phyloP scores from a whole-genome alignment of 2,329 filamentous ascomycete genomes.

The Fusarium verrucosum region DNA sequence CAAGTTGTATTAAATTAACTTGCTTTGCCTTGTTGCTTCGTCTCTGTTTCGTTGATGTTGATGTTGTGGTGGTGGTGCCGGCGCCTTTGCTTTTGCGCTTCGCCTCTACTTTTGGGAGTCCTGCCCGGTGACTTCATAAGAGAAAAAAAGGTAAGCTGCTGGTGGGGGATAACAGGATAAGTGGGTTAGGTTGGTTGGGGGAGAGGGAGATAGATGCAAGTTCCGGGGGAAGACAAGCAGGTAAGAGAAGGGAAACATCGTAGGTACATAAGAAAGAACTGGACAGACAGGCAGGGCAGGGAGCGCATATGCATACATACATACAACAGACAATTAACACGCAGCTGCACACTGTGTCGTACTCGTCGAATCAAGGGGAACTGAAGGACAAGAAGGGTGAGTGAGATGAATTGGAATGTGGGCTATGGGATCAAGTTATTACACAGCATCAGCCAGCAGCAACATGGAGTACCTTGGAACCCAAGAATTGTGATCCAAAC shows the following conservation, averaged over 20 bases:
- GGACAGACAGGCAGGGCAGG: too few relatives aligned
- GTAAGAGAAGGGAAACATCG: slow-evolving; percentile 18
- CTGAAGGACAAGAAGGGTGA: slow-evolving; percentile 20
- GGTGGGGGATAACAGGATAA: slow-evolving; percentile 14
- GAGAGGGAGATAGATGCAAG: slow-evolving; percentile 31
- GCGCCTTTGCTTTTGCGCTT: slow-evolving; percentile 9
- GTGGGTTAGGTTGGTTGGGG: too few relatives aligned
- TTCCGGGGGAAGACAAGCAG: slow-evolving; percentile 14
- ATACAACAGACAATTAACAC: slow-evolving; percentile 12
- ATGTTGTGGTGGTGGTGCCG: too few relatives aligned
- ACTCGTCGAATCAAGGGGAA: slow-evolving; percentile 17
- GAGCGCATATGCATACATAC: too few relatives aligned
- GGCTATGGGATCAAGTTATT: slow-evolving; percentile 28
- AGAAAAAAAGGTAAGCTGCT: slow-evolving; percentile 19
- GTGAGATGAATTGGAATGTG: slow-evolving; percentile 35
- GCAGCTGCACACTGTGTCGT: slow-evolving; percentile 29
- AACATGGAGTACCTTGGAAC: slow-evolving; percentile 24
- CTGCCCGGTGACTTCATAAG: slow-evolving; percentile 29
- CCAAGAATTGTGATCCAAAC: slow-evolving; percentile 21
- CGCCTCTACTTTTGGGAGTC: slow-evolving; percentile 22
- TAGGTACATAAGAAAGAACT: too few relatives aligned
- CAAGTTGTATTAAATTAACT: slow-evolving; percentile 25
- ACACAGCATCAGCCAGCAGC: slow-evolving; percentile 18
- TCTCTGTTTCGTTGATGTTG: slow-evolving; percentile 21
- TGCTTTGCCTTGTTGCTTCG: slow-evolving; percentile 27